These are phyloP conservation scores for Azolla pinnata DNA, from an alignment of 75 land plant genomes.

Conservation along the genomic window DNA sequence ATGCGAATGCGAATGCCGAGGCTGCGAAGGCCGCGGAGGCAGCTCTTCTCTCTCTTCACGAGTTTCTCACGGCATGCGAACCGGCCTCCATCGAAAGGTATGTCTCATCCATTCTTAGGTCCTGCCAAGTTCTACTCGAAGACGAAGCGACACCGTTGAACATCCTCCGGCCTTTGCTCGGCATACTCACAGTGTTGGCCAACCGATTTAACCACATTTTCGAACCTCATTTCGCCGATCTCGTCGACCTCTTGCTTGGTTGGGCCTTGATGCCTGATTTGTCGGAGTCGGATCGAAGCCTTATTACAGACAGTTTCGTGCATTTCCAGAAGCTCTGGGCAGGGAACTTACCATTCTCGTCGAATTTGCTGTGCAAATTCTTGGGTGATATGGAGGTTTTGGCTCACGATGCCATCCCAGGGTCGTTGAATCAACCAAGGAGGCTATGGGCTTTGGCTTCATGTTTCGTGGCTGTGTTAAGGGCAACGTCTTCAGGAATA, in stretches of 20 bases:
- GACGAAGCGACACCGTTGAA: constrained; percentile 74
- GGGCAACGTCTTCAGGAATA: constrained; percentile 62
- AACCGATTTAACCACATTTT: constrained; percentile 46
- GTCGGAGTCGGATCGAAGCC: constrained; percentile 53
- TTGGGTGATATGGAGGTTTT: constrained; percentile 84
- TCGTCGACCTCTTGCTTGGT: constrained; percentile 92
- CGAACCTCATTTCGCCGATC: constrained; percentile 73
- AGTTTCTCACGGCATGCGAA: constrained; percentile 64
- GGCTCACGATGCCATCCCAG: constrained; percentile 49
- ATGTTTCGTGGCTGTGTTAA: constrained; percentile 77
- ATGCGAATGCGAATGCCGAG: constrained; percentile 29
- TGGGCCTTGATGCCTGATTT: constrained; percentile 89
- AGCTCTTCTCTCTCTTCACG: constrained; percentile 61
- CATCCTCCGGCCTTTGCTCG: constrained; percentile 52
- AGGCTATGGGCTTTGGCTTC: constrained; percentile 68
- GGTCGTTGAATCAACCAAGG: constrained; percentile 39
- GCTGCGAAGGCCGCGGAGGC: constrained; percentile 58
- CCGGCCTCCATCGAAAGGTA: constrained; percentile 46
- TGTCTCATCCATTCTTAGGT: constrained; percentile 56
- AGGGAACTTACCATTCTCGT: constrained; percentile 54
- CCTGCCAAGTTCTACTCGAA: constrained; percentile 80
- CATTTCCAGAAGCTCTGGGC: constrained; percentile 85
- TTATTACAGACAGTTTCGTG: constrained; percentile 69
- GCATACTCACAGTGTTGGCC: constrained; percentile 51
- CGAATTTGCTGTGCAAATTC: constrained; percentile 62